Base-by-base conservation (phyloP, 805 yeast genomes). In the Wickerhamiella hasegawae region DNA sequence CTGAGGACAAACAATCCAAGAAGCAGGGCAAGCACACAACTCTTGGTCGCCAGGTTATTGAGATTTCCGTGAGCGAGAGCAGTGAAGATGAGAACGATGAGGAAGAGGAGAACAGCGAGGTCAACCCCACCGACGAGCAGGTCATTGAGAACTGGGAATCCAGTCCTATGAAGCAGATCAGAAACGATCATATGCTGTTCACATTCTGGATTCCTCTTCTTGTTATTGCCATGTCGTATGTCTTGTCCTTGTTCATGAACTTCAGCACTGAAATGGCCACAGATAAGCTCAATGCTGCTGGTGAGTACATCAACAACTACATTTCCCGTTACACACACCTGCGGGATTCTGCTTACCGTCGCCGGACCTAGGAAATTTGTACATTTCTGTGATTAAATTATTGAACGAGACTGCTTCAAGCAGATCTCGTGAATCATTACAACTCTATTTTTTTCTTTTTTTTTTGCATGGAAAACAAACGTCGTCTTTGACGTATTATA, bases 141-240 rank as follows among this genome's bases (percentile, higher is more conserved):
- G 32, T 45, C 18, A 23, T 47, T 30, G 41, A 45, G 32, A 45
- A 44, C 8, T 69, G 73, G 51, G 51, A 44, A 38, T 40, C 45
- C n/a, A 42, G 63, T 21, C 45, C 46, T 41, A 62, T 62, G 40
- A 62, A 60, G 45, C 64, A 62, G 34, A 59, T 69, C 39, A 59
- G 58, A 46, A 78, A 82, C 48, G 96, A 85, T 56, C 76, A 71
- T 49, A 77, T 83, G 81, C 63, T 85, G 43, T 59, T 82, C 41
- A 81, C 85, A 53, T 84, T 85, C 66, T 85, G 96, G 96, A 58
- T 84, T 39, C 96, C 96, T 11, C 66, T 80, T 26, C 58, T 82
- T 35, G 45, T 76, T 16, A 44, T 53, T 22, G 45, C 48, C 29
- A 25, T 46, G 29, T 31, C 37, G 8, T 34, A 28, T 20, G 24